A percentile compares a stretch with the other conserved stretches of the same genome.
Evolutionary conservation across 139 green algal species (phyloP).

Genomic region (Coccomyxa sp.): DNA sequence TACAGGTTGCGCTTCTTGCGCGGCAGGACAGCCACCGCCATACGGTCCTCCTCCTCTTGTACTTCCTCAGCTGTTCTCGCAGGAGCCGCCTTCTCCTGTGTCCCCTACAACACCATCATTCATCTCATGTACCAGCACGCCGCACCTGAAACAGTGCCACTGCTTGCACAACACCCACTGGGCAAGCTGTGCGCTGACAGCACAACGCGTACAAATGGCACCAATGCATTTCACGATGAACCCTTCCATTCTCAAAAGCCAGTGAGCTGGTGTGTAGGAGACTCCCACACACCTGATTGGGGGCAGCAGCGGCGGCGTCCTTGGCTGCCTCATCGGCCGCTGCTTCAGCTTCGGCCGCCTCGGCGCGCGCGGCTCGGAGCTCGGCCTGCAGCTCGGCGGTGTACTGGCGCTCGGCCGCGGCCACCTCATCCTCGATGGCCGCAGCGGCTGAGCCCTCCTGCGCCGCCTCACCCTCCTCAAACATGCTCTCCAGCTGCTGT

Average conservation of each 20-base stretch:
- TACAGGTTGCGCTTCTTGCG: slow-evolving; percentile 87
- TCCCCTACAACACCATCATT: neutral
- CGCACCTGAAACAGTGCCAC: slow-evolving; percentile 2
- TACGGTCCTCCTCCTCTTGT: slow-evolving; percentile 21
- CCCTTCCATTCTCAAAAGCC: too few relatives aligned
- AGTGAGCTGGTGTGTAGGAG: neutral
- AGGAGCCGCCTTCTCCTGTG: neutral
- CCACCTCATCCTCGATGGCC: slow-evolving; percentile 7
- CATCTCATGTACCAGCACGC: slow-evolving; percentile 22
- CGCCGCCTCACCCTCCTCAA: slow-evolving; percentile 29
- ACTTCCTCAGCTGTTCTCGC: slow-evolving; percentile 21
- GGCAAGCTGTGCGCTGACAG: neutral
- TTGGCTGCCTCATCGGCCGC: slow-evolving; percentile 13
- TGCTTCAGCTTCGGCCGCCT: neutral
- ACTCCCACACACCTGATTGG: neutral
- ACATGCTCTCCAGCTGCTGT: slow-evolving; percentile 19
- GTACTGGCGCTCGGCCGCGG: slow-evolving; percentile 48
- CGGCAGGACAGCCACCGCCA: slow-evolving; percentile 89
- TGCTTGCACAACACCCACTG: neutral
- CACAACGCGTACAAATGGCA: neutral
- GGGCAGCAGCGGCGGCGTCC: neutral
- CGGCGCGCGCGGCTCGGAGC: slow-evolving; percentile 24
- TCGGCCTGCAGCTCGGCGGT: slow-evolving; percentile 62
- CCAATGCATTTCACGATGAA: neutral
- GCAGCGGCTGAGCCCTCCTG: slow-evolving; percentile 13